phyloP scores from a whole-genome alignment of 306 rosid genomes.

The Malus fusca region DNA sequence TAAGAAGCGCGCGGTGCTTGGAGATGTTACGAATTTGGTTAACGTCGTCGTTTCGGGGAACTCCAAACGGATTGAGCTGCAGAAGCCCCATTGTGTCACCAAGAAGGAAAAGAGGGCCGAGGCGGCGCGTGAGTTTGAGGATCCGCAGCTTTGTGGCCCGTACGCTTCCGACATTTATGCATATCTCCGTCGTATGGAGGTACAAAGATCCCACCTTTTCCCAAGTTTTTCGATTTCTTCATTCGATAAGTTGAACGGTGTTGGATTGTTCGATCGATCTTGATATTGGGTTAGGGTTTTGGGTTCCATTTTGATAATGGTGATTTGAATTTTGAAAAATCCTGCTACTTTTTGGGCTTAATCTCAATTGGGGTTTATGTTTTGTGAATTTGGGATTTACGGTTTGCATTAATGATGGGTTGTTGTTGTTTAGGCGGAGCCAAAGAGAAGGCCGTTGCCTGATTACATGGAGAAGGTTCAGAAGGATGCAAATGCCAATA shows the following conservation, averaged over 20 bases:
- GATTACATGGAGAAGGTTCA: constrained; percentile 67
- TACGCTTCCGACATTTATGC: constrained; percentile 64
- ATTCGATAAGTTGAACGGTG: neutral
- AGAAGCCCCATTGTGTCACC: constrained; percentile 12
- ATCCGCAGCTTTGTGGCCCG: constrained; percentile 51
- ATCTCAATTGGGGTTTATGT: neutral
- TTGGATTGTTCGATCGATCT: neutral
- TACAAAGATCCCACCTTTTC: neutral
- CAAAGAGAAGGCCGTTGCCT: constrained; percentile 51
- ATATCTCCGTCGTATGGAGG: constrained; percentile 71
- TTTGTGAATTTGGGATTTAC: neutral
- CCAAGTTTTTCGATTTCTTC: neutral
- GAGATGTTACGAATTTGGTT: constrained; percentile 46
- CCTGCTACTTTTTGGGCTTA: neutral
- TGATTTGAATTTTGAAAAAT: neutral
- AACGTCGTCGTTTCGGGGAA: constrained; percentile 9
- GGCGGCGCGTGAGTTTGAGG: constrained; percentile 13
- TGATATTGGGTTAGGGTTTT: neutral
- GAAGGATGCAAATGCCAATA: constrained; percentile 51
- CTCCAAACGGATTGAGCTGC: neutral
- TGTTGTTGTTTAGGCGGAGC: constrained; percentile 38
- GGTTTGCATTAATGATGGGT: neutral
- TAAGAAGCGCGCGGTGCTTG: constrained; percentile 67
- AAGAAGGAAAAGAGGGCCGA: constrained; percentile 2
- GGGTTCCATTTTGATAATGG: neutral